Evolutionary conservation across 2,329 filamentous ascomycete genomes (phyloP).

Genomic region (Aspergillus cejpii): DNA sequence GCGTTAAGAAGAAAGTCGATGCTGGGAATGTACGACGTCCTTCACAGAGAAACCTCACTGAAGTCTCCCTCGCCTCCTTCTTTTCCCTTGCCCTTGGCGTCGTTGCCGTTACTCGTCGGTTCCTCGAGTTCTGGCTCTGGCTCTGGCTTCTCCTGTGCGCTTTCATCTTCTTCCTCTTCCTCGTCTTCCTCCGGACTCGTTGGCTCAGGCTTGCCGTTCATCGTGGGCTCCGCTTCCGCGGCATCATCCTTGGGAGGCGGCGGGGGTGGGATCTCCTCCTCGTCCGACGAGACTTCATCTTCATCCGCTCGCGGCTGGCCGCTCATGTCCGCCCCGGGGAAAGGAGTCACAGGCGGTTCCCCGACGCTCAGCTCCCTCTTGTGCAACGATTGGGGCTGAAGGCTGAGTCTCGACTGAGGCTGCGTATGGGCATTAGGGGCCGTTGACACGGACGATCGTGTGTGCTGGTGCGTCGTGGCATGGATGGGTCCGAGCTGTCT

Average conservation of each 20-base stretch:
- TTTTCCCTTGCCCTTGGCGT: constrained; percentile 25
- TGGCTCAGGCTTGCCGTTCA: constrained; percentile 16
- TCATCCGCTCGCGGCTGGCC: constrained; percentile 24
- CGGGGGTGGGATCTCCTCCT: constrained; percentile 23
- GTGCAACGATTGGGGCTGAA: constrained; percentile 16
- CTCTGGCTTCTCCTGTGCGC: constrained; percentile 12
- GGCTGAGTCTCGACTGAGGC: constrained; percentile 21
- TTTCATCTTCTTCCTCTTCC: constrained; percentile 10
- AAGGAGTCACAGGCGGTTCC: constrained; percentile 31
- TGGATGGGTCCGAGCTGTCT: constrained; percentile 44
- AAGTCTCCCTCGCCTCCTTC: constrained; percentile 31
- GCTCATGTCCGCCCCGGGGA: constrained; percentile 28
- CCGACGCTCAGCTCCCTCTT: constrained; percentile 19
- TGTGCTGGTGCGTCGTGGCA: constrained; percentile 30
- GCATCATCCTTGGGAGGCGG: constrained; percentile 26
- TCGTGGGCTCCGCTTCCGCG: constrained; percentile 15
- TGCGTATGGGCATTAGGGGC: constrained; percentile 20
- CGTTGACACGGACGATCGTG: constrained; percentile 26
- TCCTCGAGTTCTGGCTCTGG: constrained; percentile 18
- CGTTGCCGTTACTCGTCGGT: constrained; percentile 11
- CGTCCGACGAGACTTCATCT: constrained; percentile 24
- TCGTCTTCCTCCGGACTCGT: constrained; percentile 6
- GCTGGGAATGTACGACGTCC: not conserved
- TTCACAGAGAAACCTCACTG: constrained; percentile 32
- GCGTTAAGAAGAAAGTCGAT: constrained; percentile 7